phyloP scores from a whole-genome alignment of 306 rosid species.

The Sicyos baderoa region DNA sequence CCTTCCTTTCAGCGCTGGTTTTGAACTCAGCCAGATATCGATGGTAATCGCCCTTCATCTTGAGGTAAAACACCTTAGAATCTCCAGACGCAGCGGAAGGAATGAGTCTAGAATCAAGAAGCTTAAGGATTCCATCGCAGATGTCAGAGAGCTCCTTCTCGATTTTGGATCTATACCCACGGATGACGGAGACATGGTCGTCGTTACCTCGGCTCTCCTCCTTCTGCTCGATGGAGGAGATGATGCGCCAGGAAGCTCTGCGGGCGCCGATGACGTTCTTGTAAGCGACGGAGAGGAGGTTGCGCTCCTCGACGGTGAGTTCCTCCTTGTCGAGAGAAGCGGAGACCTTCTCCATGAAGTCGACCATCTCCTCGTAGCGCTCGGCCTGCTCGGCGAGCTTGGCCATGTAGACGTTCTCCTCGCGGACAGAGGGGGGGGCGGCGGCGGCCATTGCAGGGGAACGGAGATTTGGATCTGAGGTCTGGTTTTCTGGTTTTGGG shows the following conservation, averaged over 20 bases:
- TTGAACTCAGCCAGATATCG: slow-evolving; percentile 96
- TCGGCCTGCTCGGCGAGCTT: slow-evolving; percentile 99
- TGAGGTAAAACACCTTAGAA: slow-evolving; percentile 94
- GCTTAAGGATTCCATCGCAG: slow-evolving; percentile 96
- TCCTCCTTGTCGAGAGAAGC: slow-evolving; percentile 80
- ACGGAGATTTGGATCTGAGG: slow-evolving; percentile 15
- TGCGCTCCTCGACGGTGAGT: slow-evolving; percentile 89
- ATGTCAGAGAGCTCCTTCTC: slow-evolving; percentile 84
- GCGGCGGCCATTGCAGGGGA: slow-evolving; percentile 42
- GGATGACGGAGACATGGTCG: slow-evolving; percentile 80
- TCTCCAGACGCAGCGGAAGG: slow-evolving; percentile 86
- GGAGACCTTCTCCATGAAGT: slow-evolving; percentile 98
- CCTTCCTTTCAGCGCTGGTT: slow-evolving; percentile 92
- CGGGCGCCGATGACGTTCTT: slow-evolving; percentile 97
- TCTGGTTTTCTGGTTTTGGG: background rate
- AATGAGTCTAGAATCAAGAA: slow-evolving; percentile 85
- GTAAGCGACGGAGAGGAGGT: slow-evolving; percentile 90
- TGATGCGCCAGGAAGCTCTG: slow-evolving; percentile 94
- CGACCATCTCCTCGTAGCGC: slow-evolving; percentile 99
- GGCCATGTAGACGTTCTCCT: slow-evolving; percentile 97
- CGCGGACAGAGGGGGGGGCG: slow-evolving; percentile 65
- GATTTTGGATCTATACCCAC: slow-evolving; percentile 96
- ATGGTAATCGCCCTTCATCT: slow-evolving; percentile 98
- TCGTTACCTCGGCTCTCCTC: slow-evolving; percentile 99
- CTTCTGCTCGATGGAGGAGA: slow-evolving; percentile 97